Percentiles rank a stretch among this genome's conserved stretches.
These are phyloP conservation scores for Aspergillus fijiensis DNA, from an alignment of 2,329 filamentous ascomycete genomes.

Conservation along the genomic window DNA sequence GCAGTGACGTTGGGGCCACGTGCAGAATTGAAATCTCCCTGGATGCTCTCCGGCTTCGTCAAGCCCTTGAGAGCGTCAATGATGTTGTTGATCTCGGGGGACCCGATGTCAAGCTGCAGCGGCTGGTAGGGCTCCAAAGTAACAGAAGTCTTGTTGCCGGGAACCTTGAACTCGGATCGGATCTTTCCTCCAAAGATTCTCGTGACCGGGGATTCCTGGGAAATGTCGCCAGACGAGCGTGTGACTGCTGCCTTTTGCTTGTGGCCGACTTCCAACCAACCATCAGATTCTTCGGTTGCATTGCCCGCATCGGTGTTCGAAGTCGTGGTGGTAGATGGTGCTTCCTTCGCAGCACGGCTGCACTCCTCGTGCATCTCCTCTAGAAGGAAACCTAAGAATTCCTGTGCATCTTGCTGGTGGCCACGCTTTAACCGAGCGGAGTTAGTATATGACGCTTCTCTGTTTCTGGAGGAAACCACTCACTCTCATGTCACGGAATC, in stretches of 20 bases:
- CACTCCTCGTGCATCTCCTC: constrained; percentile 95
- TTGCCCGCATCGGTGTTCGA: constrained; percentile 46
- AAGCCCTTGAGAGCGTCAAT: constrained; percentile 83
- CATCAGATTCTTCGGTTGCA: constrained; percentile 52
- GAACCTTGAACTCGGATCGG: constrained; percentile 82
- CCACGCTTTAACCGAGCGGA: constrained; percentile 60
- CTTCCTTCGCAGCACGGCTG: constrained; percentile 67
- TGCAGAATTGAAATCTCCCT: constrained; percentile 78
- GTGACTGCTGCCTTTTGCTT: constrained; percentile 87
- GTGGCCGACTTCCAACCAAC: constrained; percentile 93
- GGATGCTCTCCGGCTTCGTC: constrained; percentile 78
- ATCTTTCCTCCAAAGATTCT: constrained; percentile 93
- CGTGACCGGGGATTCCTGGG: constrained; percentile 77
- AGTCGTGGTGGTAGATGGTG: constrained; percentile 30
- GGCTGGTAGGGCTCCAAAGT: constrained; percentile 93
- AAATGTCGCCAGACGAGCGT: constrained; percentile 74
- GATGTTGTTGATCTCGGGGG: constrained; percentile 83
- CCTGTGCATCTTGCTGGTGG: constrained; percentile 96
- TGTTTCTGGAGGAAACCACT: constrained; percentile 33
- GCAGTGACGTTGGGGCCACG: constrained; percentile 74
- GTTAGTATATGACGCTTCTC: constrained; percentile 1
- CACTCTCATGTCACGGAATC: constrained; percentile 90
- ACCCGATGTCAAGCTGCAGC: constrained; percentile 89
- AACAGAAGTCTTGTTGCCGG: constrained; percentile 84
- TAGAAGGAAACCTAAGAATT: constrained; percentile 90